Evolutionary conservation across 345 rosid genomes (phyloP), one percentile per base, ranked within the genome.

Genomic region (Brassica juncea): DNA sequence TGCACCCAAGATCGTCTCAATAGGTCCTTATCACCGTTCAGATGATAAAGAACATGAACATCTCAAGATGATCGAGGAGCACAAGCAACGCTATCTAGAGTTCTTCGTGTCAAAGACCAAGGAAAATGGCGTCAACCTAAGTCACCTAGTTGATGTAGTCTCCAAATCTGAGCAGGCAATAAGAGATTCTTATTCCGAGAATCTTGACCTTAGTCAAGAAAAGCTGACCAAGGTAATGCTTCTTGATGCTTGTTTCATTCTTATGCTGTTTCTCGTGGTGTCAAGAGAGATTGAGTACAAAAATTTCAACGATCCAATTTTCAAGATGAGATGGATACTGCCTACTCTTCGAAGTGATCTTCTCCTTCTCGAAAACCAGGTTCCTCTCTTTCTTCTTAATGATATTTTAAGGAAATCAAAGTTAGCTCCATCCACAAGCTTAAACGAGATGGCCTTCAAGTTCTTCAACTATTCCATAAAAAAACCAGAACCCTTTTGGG

Each of bases 241-340:
- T 32, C 85, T 86, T 2, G 89, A 88, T 47, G 86, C 89, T 2
- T 89, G 93, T 65, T 89, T 89, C 66, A 75, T 89, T 30, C 81
- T 89, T 23, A 86, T 85, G 73, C 42, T 89, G 23, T 83, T 87
- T 31, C 77, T 86, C 62, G 78, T 81, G 81, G 32, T 16, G 0
- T 19, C 25, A 10, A 84, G 6, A 74, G 76, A 4, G 12, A 19
- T 3, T 14, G 0, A 21, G 44, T 8, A 74, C 76, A 39, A 14
- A 15, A 8, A 77, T 0, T 0, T 8, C 61, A 16, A 21, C 12
- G 93, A 89, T 23, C 90, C 93, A 0, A 71, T 86, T 1, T 76
- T 86, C 72, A 80, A 67, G 6, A 70, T 85, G 80, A 37, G 83
- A 6, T 86, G 90, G 90, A 60, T 89, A 16, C 70, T 85, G 2